Conservation (phyloP, 768 basidiomycete genomes). For the Infundibulicybe gibba region DNA sequence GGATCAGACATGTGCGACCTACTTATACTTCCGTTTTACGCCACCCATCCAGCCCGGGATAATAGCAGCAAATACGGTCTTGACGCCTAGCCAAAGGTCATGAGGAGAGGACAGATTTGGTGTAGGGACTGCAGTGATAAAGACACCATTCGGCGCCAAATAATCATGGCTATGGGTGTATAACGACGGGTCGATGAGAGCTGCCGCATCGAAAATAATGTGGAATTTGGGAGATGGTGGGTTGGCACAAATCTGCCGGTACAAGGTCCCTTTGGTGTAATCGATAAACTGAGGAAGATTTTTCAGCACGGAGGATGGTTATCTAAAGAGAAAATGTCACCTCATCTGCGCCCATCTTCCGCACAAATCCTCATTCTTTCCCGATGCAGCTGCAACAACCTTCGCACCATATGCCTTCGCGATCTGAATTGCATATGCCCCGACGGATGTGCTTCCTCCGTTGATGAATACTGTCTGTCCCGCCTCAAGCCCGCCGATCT, state of each 20-base stretch:
- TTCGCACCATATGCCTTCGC: conserved; percentile 47
- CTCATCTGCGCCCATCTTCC: conserved; percentile 49
- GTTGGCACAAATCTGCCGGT: conserved; percentile 27
- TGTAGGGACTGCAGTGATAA: conserved; percentile 38
- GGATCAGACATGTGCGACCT: conserved; percentile 8
- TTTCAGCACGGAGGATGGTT: background rate
- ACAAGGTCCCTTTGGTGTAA: conserved; percentile 41
- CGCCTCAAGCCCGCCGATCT: conserved; percentile 31
- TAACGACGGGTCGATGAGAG: conserved; percentile 31
- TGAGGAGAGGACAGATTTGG: conserved; percentile 17
- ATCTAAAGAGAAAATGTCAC: conserved; percentile 17
- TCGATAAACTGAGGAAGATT: conserved; percentile 34
- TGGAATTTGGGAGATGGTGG: conserved; percentile 38
- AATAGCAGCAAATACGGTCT: conserved; percentile 11
- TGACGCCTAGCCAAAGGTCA: conserved; percentile 16
- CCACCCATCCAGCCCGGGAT: conserved; percentile 44
- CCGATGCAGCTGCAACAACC: conserved; percentile 48
- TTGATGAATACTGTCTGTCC: conserved; percentile 52
- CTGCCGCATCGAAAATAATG: conserved; percentile 45
- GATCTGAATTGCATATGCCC: conserved; percentile 51
- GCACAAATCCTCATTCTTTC: conserved; percentile 45
- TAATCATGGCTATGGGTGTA: conserved; percentile 37
- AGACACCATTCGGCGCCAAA: conserved; percentile 36
- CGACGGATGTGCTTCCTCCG: conserved; percentile 54
- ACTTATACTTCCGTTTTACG: conserved; percentile 31